phyloP scores from a whole-genome alignment of 2,329 filamentous ascomycete genomes.

The Acephala macrosclerotiorum region DNA sequence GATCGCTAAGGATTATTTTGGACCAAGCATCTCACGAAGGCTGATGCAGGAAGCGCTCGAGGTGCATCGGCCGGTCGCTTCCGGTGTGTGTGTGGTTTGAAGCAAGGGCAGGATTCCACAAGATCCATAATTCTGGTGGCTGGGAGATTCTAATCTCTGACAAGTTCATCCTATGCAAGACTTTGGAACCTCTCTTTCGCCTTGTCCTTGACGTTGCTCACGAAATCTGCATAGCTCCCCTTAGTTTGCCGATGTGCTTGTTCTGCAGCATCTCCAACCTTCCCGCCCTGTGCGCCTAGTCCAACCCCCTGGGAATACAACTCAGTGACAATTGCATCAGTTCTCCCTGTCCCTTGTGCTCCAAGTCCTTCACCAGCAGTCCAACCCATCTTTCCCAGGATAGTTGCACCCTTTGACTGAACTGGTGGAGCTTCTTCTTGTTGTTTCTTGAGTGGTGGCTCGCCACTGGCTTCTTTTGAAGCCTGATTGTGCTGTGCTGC shows the following conservation, averaged over 20 bases:
- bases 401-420: conserved; percentile 68
- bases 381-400: conserved; percentile 80
- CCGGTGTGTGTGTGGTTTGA: too few species aligned
- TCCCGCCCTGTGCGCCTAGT: conserved; percentile 73
- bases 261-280: conserved; percentile 71
- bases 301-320: conserved; percentile 74
- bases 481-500: conserved; percentile 46
- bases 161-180: conserved; percentile 49
- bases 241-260: conserved; percentile 68
- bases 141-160: background rate
- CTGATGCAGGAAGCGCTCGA: too few species aligned
- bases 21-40: background rate
- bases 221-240: conserved; percentile 66
- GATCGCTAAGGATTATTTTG: background rate
- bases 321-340: conserved; percentile 68
- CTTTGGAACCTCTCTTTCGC: conserved; percentile 71
- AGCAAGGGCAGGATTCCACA: background rate
- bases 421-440: conserved; percentile 47
- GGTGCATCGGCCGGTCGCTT: too few species aligned
- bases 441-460: conserved; percentile 41
- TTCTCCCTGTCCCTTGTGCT: conserved; percentile 66
- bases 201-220: conserved; percentile 69
- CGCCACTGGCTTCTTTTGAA: conserved; percentile 38
- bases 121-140: background rate
- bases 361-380: conserved; percentile 70